These are phyloP conservation scores for Wickerhamomyces xylosicus DNA, from an alignment of 805 yeast genomes.

Conservation along the genomic window DNA sequence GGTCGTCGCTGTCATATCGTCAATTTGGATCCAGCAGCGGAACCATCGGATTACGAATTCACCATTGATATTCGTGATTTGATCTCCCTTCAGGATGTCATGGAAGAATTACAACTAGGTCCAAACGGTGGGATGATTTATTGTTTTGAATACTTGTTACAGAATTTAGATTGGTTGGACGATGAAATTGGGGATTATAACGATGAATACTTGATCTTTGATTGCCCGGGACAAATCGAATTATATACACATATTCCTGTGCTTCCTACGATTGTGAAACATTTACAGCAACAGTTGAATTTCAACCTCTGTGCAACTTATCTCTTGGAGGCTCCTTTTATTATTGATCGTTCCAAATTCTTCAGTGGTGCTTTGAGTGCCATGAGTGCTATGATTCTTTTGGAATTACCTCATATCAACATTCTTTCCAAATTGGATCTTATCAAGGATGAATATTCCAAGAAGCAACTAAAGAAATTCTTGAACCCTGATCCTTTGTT, in stretches of 20 bases:
- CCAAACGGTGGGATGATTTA: slow-evolving; percentile 93
- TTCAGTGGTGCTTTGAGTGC: slow-evolving; percentile 94
- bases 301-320: slow-evolving; percentile 91
- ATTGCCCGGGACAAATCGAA: slow-evolving; percentile 97
- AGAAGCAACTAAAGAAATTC: slow-evolving; percentile 69
- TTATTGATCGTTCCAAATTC: slow-evolving; percentile 82
- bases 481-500: slow-evolving; percentile 88
- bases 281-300: slow-evolving; percentile 66
- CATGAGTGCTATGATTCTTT: slow-evolving; percentile 94
- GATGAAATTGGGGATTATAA: slow-evolving; percentile 94
- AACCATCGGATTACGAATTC: slow-evolving; percentile 83
- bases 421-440: slow-evolving; percentile 81
- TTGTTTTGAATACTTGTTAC: slow-evolving; percentile 84
- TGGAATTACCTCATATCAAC: slow-evolving; percentile 92
- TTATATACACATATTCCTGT: slow-evolving; percentile 91
- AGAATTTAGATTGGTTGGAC: slow-evolving; percentile 93
- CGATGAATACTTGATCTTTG: slow-evolving; percentile 89
- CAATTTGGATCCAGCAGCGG: slow-evolving; percentile 95
- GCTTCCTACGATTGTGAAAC: slow-evolving; percentile 80
- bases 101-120: slow-evolving; percentile 89
- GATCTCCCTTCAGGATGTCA: slow-evolving; percentile 84
- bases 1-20: slow-evolving; percentile 94
- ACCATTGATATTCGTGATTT: slow-evolving; percentile 87
- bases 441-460: slow-evolving; percentile 67
- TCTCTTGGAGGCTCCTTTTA: slow-evolving; percentile 87